Evolutionary conservation across 1,139 yeast species (phyloP).

Genomic region (Kurtzmaniella natalensis): DNA sequence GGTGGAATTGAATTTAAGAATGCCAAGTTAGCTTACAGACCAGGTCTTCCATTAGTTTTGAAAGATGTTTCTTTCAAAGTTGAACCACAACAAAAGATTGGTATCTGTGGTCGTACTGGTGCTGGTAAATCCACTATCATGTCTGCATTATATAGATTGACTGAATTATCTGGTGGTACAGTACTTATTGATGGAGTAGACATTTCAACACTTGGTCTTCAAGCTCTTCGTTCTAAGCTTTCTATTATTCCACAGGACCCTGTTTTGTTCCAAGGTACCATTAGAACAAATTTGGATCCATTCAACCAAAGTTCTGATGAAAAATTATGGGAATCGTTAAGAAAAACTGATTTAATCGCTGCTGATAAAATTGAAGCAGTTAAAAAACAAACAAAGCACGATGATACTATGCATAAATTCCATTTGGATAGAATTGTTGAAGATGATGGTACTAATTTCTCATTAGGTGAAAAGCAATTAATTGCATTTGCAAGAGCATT

Average conservation of each 20-base stretch:
- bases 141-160: conserved; percentile 59
- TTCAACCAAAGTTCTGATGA: conserved; percentile 36
- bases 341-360: conserved; percentile 29
- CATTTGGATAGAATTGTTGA: conserved; percentile 35
- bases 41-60: conserved; percentile 69
- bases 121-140: conserved; percentile 74
- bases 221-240: conserved; percentile 53
- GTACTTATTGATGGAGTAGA: conserved; percentile 60
- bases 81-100: conserved; percentile 56
- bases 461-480: conserved; percentile 39
- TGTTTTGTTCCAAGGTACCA: conserved; percentile 62
- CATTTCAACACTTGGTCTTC: conserved; percentile 51
- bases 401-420: conserved; percentile 20
- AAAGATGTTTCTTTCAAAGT: conserved; percentile 47
- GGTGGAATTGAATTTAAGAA: conserved; percentile 53
- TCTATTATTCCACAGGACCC: conserved; percentile 83
- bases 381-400: conserved; percentile 9
- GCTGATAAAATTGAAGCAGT: conserved; percentile 9
- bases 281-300: conserved; percentile 66
- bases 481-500: conserved; percentile 40
- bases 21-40: conserved; percentile 67
- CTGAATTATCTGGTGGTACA: conserved; percentile 50
- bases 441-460: conserved; percentile 37
- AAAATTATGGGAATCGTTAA: conserved; percentile 30
- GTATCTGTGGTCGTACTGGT: conserved; percentile 78